These are phyloP conservation scores for Botrytis cinerea DNA, from an alignment of 2,329 filamentous ascomycete species.

Conservation along the genomic window DNA sequence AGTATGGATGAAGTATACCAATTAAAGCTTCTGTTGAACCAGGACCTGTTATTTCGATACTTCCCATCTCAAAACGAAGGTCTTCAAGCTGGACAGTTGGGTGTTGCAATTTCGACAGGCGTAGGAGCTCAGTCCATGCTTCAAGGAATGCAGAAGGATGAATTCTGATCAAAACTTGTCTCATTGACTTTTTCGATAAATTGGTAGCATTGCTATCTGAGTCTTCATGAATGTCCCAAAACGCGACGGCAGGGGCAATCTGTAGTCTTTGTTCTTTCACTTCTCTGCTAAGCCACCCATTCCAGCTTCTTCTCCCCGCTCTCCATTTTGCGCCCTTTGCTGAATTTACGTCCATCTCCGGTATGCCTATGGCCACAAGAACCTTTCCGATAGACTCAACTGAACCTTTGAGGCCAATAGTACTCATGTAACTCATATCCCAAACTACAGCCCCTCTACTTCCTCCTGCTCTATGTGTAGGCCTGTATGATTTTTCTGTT, in stretches of 20 bases:
- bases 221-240: conserved; percentile 62
- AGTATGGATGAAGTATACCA: conserved; percentile 62
- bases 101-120: conserved; percentile 59
- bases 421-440: conserved; percentile 95
- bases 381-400: conserved; percentile 64
- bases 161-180: conserved; percentile 67
- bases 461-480: conserved; percentile 78
- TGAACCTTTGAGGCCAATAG: conserved; percentile 73
- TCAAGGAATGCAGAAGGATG: conserved; percentile 79
- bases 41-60: conserved; percentile 70
- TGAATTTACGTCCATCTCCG: conserved; percentile 62
- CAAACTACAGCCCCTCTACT: conserved; percentile 79
- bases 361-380: conserved; percentile 65
- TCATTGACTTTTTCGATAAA: conserved; percentile 43
- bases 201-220: conserved; percentile 30
- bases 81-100: conserved; percentile 65
- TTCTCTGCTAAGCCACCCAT: conserved; percentile 60
- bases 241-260: conserved; percentile 70
- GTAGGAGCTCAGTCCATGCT: conserved; percentile 62
- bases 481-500: conserved; percentile 85
- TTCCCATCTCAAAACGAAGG: conserved; percentile 70
- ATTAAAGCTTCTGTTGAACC: conserved; percentile 77
- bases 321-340: conserved; percentile 71
- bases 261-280: conserved; percentile 53
- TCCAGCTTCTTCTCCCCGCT: conserved; percentile 57